phyloP scores from a whole-genome alignment of 768 basidiomycete species.

The Boletus rufocinnamomeus region DNA sequence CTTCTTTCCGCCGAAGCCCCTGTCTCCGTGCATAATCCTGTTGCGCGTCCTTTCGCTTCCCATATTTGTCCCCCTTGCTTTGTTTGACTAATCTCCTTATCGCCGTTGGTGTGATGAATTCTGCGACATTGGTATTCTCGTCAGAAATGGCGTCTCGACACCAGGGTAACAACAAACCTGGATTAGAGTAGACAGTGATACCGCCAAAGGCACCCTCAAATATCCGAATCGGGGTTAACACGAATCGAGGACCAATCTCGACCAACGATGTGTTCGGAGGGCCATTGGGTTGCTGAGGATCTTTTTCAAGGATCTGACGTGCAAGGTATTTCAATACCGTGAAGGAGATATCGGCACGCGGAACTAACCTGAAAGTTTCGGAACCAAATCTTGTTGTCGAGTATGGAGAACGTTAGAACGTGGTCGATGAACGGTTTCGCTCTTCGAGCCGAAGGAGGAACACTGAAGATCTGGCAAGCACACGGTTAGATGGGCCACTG shows the following conservation, averaged over 20 bases:
- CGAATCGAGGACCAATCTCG: constrained; percentile 97
- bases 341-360: background rate
- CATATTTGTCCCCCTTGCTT: constrained; percentile 80
- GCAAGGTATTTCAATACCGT: background rate
- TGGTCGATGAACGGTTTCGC: constrained; percentile 99
- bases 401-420: constrained; percentile 91
- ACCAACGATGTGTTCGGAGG: constrained; percentile 86
- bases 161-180: constrained; percentile 53
- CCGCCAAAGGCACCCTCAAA: constrained; percentile 98
- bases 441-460: constrained; percentile 86
- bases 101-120: constrained; percentile 89
- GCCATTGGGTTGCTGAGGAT: constrained; percentile 83
- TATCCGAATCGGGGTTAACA: constrained; percentile 94
- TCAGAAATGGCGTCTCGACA: background rate
- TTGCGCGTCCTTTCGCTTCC: constrained; percentile 76
- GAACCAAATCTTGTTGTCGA: constrained; percentile 98
- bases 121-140: constrained; percentile 41
- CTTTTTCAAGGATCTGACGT: constrained; percentile 88
- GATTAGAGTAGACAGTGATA: constrained; percentile 93
- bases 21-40: constrained; percentile 64
- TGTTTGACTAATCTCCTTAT: constrained; percentile 69
- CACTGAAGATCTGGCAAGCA: constrained; percentile 80
- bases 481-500: constrained; percentile 3
- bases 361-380: constrained; percentile 89
- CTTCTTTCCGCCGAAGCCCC: constrained; percentile 60